Base-by-base conservation (phyloP, 306 rosid genomes). In the Quercus variabilis region DNA sequence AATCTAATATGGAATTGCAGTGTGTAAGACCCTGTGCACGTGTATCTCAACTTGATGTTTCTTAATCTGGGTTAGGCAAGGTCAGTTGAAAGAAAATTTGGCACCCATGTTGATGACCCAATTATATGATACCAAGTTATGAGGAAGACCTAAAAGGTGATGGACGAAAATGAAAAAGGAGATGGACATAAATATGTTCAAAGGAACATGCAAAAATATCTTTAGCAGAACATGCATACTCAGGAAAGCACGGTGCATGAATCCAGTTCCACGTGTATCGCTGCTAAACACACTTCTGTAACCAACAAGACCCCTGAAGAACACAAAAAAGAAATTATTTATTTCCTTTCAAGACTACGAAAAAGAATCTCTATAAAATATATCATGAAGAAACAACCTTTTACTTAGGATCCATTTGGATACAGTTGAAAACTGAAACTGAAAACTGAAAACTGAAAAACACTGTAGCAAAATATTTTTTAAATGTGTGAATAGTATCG, bases 241-340 rank as follows among this genome's bases (percentile, higher is more conserved):
- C 59, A 81, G 82, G 90, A 95, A 95, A 80, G 99, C 98, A 78
- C 98, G 97, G 82, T 95, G 99, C 98, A 95, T 95, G 80, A 95
- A 95, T 74, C 99, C 99, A 85, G 96, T 90, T 89, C 99, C 99
- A 73, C 99, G 99, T 33, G 98, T 93, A 81, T 92, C 98, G n/a
- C 94, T 93, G 87, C 97, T 91, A 83, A 95, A 95, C 85, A 95
- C 98, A 35, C 99, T 95, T 83, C 98, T 90, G 85, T 95, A 95
- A 79, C 99, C 97, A 86, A 95, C 99, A 73, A 95, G 82, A 75
- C 99, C 99, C 96, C 99, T 95, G 94, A 82, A 81, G 78, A 81
- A 78, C 71, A 70, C 67, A 77, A 49, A 58, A 75, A 65, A 77
- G 58, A 41, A 17, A n/a, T 2, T 49, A 35, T 41, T 59, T 15